Base-by-base conservation (phyloP, 2,329 filamentous ascomycete genomes). In the Venturia aucupariae region DNA sequence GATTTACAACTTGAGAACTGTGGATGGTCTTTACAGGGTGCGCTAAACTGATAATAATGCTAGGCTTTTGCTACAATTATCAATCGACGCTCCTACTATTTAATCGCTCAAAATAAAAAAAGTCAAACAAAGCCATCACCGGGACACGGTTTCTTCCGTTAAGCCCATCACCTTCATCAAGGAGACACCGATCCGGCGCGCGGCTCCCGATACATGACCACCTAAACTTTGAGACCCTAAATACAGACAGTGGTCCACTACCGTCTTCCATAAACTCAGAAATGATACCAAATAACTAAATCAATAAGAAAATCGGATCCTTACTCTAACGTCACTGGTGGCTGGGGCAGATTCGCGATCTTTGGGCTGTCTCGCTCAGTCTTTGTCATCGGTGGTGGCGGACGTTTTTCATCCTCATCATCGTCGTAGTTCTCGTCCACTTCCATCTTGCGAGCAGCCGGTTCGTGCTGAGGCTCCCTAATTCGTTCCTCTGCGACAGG, bases 361-460 rank as follows among this genome's bases (percentile, higher is more conserved):
- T 57, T 63, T 17, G 62, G 62, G 13, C 62, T 63, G 4, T 63
- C 62, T 6, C 62, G 42, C 13, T 41, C 46, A 8, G 35, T 39
- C 39, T 46, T 41, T 2, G 62, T 48, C 35, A 54, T 55, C 13
- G 60, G 60, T 6, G 60, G 60, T 19, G 44, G 32, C 2, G 62
- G 62, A 8, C 64, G 57, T 74, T 85, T 86, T 48, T 94, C 89
- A 66, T 97, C 93, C 68, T 96, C 92, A 4, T 86, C 90, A 71
- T 97, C 93, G 74, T 97, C 93, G 71, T 99, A 97, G 74, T 97
- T 90, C 74, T 99, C 94, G 69, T 99, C 92, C 24, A 97, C 90
- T 7, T 97, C 93, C 86, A 99, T 95, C 76, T 96, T 96, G 27
- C 94, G 84, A 24, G 92, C 91, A 41, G 94, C 92, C 63, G 92